Percentiles rank a stretch among this genome's conserved stretches.
phyloP scores from a whole-genome alignment of 495 filamentous ascomycete genomes.

The Amniculicola lignicola region DNA sequence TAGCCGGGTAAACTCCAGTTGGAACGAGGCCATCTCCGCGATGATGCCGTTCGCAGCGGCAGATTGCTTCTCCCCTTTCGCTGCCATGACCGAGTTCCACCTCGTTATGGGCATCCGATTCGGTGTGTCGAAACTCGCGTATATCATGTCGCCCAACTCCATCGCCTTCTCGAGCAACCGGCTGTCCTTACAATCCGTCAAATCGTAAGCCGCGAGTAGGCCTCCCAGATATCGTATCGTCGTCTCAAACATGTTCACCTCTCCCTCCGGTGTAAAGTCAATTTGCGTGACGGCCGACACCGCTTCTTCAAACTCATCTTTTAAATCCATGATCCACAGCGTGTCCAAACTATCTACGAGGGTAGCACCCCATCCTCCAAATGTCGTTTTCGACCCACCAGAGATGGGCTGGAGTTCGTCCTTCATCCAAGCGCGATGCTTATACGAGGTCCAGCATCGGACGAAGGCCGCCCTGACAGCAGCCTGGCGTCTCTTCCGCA shows the following conservation, averaged over 20 bases:
- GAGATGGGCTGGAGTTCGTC: constrained; percentile 74
- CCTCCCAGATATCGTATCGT: constrained; percentile 43
- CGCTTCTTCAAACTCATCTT: constrained; percentile 37
- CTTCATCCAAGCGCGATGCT: constrained; percentile 69
- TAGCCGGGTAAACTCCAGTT: constrained; percentile 43
- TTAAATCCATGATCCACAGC: constrained; percentile 42
- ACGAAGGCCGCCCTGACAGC: constrained; percentile 66
- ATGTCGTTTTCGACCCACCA: constrained; percentile 47
- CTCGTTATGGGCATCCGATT: constrained; percentile 48
- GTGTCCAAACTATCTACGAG: constrained; percentile 41
- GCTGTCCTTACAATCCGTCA: constrained; percentile 36
- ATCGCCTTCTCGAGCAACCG: constrained; percentile 39
- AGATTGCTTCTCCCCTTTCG: constrained; percentile 41
- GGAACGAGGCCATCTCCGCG: constrained; percentile 42
- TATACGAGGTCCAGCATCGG: constrained; percentile 75
- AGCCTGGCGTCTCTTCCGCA: constrained; percentile 38
- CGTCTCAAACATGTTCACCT: constrained; percentile 43
- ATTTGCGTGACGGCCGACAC: constrained; percentile 39
- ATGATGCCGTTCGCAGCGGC: constrained; percentile 46
- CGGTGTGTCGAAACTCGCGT: constrained; percentile 43
- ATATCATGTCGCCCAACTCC: constrained; percentile 44
- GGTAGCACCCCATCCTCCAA: constrained; percentile 43
- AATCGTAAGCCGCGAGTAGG: constrained; percentile 40
- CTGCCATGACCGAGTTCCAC: constrained; percentile 49
- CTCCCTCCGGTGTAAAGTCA: constrained; percentile 36